A percentile compares a stretch with the other conserved stretches of the same genome.
These are phyloP conservation scores for Sporisorium reilianum DNA, from an alignment of 1,284 basidiomycete genomes.

Conservation along the genomic window DNA sequence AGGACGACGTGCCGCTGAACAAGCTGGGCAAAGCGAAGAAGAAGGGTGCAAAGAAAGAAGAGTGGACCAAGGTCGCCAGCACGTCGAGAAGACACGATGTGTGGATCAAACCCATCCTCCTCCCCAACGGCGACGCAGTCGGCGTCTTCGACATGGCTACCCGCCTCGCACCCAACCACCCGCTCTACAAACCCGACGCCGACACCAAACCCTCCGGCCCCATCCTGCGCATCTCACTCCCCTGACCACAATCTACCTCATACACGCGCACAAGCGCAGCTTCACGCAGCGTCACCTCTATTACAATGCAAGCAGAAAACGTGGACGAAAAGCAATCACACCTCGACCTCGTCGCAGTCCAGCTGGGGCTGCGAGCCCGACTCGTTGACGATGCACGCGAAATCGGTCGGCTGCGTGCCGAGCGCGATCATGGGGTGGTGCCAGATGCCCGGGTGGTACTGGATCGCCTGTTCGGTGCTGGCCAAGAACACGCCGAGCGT, in stretches of 20 bases:
- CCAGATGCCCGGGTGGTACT: conserved; percentile 63
- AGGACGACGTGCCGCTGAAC: conserved; percentile 8
- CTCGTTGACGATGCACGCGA: conserved; percentile 66
- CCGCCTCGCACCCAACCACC: conserved; percentile 17
- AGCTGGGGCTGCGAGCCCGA: conserved; percentile 40
- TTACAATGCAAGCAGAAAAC: not conserved
- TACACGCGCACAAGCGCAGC: not conserved
- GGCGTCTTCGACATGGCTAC: conserved; percentile 18
- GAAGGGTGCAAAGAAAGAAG: not conserved
- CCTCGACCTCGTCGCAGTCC: conserved; percentile 57
- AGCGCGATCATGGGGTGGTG: conserved; percentile 64
- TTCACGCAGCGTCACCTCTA: too few relatives aligned
- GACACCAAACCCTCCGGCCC: conserved; percentile 10
- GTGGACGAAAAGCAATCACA: too few relatives aligned
- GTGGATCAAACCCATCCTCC: conserved; percentile 6
- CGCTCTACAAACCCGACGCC: conserved; percentile 7
- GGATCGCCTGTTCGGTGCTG: conserved; percentile 57
- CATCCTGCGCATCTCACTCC: conserved; percentile 19
- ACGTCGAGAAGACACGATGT: conserved; percentile 31
- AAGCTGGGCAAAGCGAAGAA: not conserved
- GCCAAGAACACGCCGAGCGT: conserved; percentile 58
- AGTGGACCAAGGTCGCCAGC: conserved; percentile 13
- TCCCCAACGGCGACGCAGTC: not conserved
- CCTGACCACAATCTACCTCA: conserved; percentile 8
- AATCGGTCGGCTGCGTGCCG: conserved; percentile 52